Conservation (phyloP, 305 asterid species). For the Solanum hybrid region DNA sequence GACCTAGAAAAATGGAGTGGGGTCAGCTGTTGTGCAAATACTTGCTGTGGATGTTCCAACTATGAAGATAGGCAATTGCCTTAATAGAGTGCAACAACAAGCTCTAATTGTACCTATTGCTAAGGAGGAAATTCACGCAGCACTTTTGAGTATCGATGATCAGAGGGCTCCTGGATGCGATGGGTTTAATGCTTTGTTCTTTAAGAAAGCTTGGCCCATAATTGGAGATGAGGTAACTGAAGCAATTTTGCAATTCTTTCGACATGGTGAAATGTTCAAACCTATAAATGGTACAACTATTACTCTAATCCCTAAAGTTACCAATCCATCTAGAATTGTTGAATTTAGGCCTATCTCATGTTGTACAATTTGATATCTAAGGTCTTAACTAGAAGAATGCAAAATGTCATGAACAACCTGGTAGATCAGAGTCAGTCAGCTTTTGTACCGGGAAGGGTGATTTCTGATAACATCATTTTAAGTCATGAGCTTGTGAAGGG, state of each 20-base stretch:
- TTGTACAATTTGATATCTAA: neutral
- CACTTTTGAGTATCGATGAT: neutral
- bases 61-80: neutral
- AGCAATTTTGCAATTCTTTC: no score
- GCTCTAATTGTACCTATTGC: no score
- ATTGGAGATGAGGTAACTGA: neutral
- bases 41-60: neutral
- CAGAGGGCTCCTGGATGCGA: neutral
- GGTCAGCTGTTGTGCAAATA: neutral
- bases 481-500: neutral
- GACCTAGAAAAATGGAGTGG: neutral
- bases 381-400: neutral
- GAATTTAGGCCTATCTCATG: neutral
- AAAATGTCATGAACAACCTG: neutral
- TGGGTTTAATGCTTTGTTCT: neutral
- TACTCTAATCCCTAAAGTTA: neutral
- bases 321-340: neutral
- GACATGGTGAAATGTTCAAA: neutral
- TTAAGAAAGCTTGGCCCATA: neutral
- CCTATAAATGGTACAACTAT: neutral
- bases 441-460: neutral
- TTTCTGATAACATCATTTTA: neutral
- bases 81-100: neutral
- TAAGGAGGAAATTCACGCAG: no score
- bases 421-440: neutral